A percentile compares a stretch with the other conserved stretches of the same genome.
These are phyloP conservation scores for Globisporangium polare DNA, from an alignment of 352 stramenopile genomes.

Conservation along the genomic window DNA sequence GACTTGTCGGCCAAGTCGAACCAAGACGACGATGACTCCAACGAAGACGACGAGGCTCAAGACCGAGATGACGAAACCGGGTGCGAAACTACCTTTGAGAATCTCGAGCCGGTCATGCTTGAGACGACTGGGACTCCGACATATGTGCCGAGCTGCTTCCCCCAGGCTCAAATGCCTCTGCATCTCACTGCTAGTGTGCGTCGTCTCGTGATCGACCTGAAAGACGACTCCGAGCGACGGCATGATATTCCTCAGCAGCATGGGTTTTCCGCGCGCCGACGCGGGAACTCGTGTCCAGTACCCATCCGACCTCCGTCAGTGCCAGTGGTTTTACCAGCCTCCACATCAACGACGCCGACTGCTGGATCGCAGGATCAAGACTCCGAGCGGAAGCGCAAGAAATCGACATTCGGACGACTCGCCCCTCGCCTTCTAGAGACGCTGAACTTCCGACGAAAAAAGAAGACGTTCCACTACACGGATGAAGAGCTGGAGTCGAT, in stretches of 20 bases:
- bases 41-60: slow-evolving; percentile 6
- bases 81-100: neutral
- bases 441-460: slow-evolving; percentile 61
- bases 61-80: slow-evolving; percentile 5
- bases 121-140: slow-evolving; percentile 9
- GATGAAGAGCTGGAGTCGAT: slow-evolving; percentile 77
- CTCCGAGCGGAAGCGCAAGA: slow-evolving; percentile 35
- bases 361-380: slow-evolving; percentile 10
- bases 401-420: slow-evolving; percentile 52
- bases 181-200: slow-evolving; percentile 73
- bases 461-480: slow-evolving; percentile 72
- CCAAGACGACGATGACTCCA: slow-evolving; percentile 17
- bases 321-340: neutral
- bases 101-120: slow-evolving; percentile 13
- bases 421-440: slow-evolving; percentile 56
- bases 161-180: slow-evolving; percentile 46
- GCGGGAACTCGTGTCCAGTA: slow-evolving; percentile 67
- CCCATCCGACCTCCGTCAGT: slow-evolving; percentile 6
- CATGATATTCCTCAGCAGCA: slow-evolving; percentile 14
- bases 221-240: slow-evolving; percentile 56
- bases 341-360: slow-evolving; percentile 12
- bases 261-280: slow-evolving; percentile 23
- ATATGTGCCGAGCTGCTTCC: slow-evolving; percentile 19
- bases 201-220: slow-evolving; percentile 68
- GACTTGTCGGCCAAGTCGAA: slow-evolving; percentile 12